These are phyloP conservation scores for Citrus mangshanensis DNA, from an alignment of 345 rosid species.

Conservation along the genomic window DNA sequence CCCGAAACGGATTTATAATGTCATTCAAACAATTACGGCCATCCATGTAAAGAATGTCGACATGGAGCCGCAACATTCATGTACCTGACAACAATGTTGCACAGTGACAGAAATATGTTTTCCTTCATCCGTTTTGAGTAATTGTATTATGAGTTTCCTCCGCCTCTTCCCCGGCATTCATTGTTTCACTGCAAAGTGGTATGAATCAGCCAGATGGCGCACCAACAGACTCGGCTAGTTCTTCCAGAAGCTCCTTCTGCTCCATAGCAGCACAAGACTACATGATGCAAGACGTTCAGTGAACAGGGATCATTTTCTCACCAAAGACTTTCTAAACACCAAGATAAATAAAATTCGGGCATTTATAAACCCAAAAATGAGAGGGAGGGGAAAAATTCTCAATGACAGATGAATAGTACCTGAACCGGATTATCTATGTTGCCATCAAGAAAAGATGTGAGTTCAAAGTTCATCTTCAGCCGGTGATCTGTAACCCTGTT, in stretches of 20 bases:
- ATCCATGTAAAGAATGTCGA: neutral
- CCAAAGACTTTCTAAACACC: neutral
- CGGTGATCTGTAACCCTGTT: conserved; percentile 95
- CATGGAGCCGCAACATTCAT: neutral
- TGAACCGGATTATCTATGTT: conserved; percentile 74
- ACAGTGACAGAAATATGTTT: neutral
- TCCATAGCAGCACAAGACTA: conserved; percentile 82
- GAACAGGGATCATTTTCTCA: neutral
- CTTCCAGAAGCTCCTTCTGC: conserved; percentile 86
- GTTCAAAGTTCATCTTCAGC: conserved; percentile 85
- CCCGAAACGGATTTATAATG: neutral
- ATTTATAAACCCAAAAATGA: neutral
- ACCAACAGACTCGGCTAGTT: conserved; percentile 69
- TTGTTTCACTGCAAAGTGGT: neutral
- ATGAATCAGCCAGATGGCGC: conserved; percentile 37
- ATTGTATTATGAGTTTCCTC: neutral
- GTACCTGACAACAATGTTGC: neutral
- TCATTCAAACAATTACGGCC: neutral
- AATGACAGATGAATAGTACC: conserved; percentile 37
- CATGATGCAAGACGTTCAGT: conserved; percentile 19
- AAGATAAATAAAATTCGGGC: neutral
- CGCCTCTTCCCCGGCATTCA: neutral
- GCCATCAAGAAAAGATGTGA: conserved; percentile 80
- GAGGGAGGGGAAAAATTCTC: too few relatives aligned
- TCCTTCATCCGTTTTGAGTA: neutral